Evolutionary conservation across 1,139 yeast genomes (phyloP).

Genomic region (Yamadazyma blattariae): DNA sequence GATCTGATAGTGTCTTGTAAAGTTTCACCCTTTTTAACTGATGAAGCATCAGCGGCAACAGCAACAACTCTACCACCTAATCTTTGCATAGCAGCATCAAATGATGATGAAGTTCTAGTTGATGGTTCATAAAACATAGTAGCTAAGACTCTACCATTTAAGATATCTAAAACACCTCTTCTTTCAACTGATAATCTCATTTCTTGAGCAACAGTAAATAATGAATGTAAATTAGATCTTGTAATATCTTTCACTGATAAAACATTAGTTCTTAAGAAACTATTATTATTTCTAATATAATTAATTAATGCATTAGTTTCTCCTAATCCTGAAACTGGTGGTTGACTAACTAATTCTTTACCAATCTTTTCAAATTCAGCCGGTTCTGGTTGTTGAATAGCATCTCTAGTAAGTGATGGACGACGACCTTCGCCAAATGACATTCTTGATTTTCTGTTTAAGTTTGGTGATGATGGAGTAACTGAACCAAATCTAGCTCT

Average conservation of each 20-base stretch:
- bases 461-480: conserved; percentile 46
- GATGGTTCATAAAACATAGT: conserved; percentile 98
- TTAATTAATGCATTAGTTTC: conserved; percentile 77
- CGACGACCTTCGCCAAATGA: conserved; percentile 48
- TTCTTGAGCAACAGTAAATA: conserved; percentile 97
- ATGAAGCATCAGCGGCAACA: conserved; percentile 78
- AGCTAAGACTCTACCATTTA: conserved; percentile 87
- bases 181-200: conserved; percentile 97
- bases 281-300: conserved; percentile 76
- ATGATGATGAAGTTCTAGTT: conserved; percentile 93
- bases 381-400: conserved; percentile 24
- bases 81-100: conserved; percentile 99
- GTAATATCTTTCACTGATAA: conserved; percentile 84
- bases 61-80: conserved; percentile 97
- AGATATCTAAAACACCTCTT: conserved; percentile 87
- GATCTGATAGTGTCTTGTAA: conserved; percentile 95
- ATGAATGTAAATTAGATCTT: conserved; percentile 84
- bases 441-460: conserved; percentile 43
- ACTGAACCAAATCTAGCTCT: conserved; percentile 40
- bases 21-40: conserved; percentile 97
- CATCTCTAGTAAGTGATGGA: conserved; percentile 38
- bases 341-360: conserved; percentile 70
- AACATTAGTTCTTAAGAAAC: conserved; percentile 84
- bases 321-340: conserved; percentile 61
- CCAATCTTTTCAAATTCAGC: conserved; percentile 59